Evolutionary conservation across 768 basidiomycete species (phyloP), one percentile per base, ranked within the genome.

Genomic region (Amanita brunnescens): DNA sequence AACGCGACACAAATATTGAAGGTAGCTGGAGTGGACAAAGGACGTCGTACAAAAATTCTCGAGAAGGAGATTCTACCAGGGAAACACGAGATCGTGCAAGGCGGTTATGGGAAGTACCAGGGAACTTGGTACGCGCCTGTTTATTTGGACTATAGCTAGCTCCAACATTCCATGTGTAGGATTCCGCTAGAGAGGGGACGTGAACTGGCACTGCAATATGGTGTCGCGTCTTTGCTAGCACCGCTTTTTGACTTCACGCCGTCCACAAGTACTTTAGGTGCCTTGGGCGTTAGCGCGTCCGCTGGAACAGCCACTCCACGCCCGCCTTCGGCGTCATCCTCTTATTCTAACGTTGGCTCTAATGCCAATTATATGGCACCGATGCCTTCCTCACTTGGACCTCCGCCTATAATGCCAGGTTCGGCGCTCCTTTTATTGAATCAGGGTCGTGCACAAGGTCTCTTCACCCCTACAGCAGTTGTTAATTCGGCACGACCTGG

Each of bases 1-100:
- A 99, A 99, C 74, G 96, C 96, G 59, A 98, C 96, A 2, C 96
- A 99, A 67, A 97, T 99, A 55, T 81, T 99, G 59, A 99, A 99
- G 70, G 95, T 99, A 34, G 94, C 95, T 5, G 96, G 96, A 37
- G 88, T 98, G 55, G 92, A 95, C 72, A 99, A 99, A 68, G 93
- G 93, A 1, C 81, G 87, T 39, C 79, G 96, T 35, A 97, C 95
- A 13, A 97, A 97, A 78, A 96, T 98, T 49, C 73, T 91, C 12
- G 89, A 98, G 76, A 96, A 94, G 67, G 95, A 99, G 71, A 91
- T 99, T 55, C 78, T 94, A 38, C 87, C 88, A 51, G 93, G 92
- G 42, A 86, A 87, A 67, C 91, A 96, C 67, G 95, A 99, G 68
- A 98, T 98, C 65, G 91, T 99, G 5, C 96, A 98, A 67, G 96